Percentiles rank a stretch among this genome's conserved stretches.
Conservation (phyloP, 805 yeast genomes). For the Barnettozyma wickerhamii region DNA sequence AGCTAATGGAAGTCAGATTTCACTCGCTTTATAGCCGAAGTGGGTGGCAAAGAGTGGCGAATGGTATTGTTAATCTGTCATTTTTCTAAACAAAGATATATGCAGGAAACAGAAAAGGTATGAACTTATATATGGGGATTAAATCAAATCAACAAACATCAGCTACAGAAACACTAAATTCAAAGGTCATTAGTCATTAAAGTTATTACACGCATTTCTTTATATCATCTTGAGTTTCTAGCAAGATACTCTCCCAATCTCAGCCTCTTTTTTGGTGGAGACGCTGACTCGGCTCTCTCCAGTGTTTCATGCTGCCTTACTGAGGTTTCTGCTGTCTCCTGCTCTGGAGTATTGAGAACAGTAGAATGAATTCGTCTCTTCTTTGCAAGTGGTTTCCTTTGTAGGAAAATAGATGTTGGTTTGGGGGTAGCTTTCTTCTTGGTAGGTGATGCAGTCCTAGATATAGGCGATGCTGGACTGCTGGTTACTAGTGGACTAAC, state of each 20-base stretch:
- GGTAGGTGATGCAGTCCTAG: neutral
- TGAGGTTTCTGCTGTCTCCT: too few species aligned
- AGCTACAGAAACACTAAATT: too few species aligned
- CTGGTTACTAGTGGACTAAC: neutral
- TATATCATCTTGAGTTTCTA: neutral
- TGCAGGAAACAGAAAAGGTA: too few species aligned
- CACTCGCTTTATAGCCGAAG: too few species aligned
- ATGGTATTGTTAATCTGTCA: too few species aligned
- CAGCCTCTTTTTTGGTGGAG: neutral
- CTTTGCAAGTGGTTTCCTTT: conserved; percentile 2
- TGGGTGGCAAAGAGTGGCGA: neutral
- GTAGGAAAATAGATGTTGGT: conserved; percentile 6
- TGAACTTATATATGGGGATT: too few species aligned
- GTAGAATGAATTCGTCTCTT: too few species aligned
- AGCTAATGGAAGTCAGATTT: neutral
- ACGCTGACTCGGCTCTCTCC: too few species aligned
- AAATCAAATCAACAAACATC: too few species aligned
- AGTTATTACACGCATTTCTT: neutral
- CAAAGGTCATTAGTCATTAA: neutral
- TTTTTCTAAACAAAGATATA: too few species aligned
- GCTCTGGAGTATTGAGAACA: too few species aligned
- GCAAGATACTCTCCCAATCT: conserved; percentile 7
- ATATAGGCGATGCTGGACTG: neutral
- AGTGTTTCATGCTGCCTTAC: too few species aligned
- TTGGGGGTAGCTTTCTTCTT: neutral